Conservation (phyloP, 352 stramenopile genomes). For the Pythium folliculosum region DNA sequence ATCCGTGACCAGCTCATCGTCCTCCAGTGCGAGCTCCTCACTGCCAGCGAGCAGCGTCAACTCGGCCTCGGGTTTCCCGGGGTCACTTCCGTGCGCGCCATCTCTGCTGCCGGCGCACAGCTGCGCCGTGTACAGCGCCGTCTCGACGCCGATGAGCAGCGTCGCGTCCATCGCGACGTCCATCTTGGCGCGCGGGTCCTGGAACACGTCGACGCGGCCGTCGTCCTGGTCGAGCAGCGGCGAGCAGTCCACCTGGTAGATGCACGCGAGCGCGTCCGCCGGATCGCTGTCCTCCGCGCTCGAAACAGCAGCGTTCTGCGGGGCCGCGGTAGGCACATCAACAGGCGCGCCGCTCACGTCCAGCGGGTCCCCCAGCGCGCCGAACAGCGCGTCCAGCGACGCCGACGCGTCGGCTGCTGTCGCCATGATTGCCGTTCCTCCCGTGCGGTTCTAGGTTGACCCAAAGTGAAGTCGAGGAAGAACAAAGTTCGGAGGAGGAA, state of each 20-base stretch:
- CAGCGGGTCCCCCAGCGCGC: slow-evolving; percentile 11
- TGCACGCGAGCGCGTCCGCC: slow-evolving; percentile 25
- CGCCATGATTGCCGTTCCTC: background rate
- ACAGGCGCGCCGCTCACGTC: background rate
- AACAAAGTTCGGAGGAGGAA: slow-evolving; percentile 8
- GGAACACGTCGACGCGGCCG: slow-evolving; percentile 36
- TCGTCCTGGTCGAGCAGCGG: slow-evolving; percentile 26
- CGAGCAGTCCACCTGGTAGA: slow-evolving; percentile 36
- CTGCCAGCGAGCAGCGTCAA: slow-evolving; percentile 40
- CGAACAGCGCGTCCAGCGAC: slow-evolving; percentile 10
- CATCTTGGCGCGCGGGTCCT: slow-evolving; percentile 43
- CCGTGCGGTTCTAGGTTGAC: slow-evolving; percentile 4
- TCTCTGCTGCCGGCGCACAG: background rate
- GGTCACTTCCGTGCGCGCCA: background rate
- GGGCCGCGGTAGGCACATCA: background rate
- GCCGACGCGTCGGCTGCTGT: background rate
- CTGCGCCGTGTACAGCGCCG: slow-evolving; percentile 37
- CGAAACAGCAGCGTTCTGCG: background rate
- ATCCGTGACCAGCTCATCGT: slow-evolving; percentile 50
- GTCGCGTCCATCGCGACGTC: slow-evolving; percentile 56
- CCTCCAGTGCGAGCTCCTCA: slow-evolving; percentile 36
- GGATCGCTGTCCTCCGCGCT: slow-evolving; percentile 16
- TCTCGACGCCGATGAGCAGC: slow-evolving; percentile 45
- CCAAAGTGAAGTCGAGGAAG: slow-evolving; percentile 26
- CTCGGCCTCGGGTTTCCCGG: slow-evolving; percentile 5